These are phyloP conservation scores for Phaeotremella fagi DNA, from an alignment of 768 basidiomycete genomes.

Conservation along the genomic window DNA sequence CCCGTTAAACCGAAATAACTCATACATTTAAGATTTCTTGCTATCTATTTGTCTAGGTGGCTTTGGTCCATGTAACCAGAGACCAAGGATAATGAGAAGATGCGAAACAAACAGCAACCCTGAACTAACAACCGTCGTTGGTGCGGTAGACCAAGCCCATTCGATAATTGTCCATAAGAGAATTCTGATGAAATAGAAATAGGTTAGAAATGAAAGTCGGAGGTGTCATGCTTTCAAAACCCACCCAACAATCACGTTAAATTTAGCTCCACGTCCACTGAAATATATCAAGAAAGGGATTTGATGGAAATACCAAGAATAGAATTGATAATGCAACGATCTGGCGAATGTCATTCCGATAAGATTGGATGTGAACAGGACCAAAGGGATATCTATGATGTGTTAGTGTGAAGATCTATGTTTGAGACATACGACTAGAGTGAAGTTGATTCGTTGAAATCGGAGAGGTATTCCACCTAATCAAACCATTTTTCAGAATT, in stretches of 20 bases:
- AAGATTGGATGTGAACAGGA: slow-evolving; percentile 85
- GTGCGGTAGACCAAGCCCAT: slow-evolving; percentile 83
- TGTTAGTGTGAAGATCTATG: too few species aligned
- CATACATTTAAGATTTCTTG: too few species aligned
- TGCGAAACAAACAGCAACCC: slow-evolving; percentile 57
- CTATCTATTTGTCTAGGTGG: not conserved
- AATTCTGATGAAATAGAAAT: slow-evolving; percentile 53
- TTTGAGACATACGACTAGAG: slow-evolving; percentile 64
- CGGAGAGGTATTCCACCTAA: slow-evolving; percentile 9
- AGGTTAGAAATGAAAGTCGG: not conserved
- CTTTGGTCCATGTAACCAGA: slow-evolving; percentile 1
- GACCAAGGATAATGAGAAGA: slow-evolving; percentile 54
- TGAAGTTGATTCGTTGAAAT: slow-evolving; percentile 55
- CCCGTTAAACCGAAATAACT: not conserved
- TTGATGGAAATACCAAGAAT: slow-evolving; percentile 93
- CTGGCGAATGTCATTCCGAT: slow-evolving; percentile 88
- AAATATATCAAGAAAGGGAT: slow-evolving; percentile 74
- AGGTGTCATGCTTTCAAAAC: not conserved
- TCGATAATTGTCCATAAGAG: slow-evolving; percentile 62
- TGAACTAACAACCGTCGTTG: slow-evolving; percentile 69
- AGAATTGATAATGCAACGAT: slow-evolving; percentile 96
- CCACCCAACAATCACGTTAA: slow-evolving; percentile 48
- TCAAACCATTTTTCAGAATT: slow-evolving; percentile 58
- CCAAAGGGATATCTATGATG: slow-evolving; percentile 64
- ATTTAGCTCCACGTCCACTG: slow-evolving; percentile 59